Base-by-base conservation (phyloP, 2,329 filamentous ascomycete species). In the Dothiorella sarmentorum region DNA sequence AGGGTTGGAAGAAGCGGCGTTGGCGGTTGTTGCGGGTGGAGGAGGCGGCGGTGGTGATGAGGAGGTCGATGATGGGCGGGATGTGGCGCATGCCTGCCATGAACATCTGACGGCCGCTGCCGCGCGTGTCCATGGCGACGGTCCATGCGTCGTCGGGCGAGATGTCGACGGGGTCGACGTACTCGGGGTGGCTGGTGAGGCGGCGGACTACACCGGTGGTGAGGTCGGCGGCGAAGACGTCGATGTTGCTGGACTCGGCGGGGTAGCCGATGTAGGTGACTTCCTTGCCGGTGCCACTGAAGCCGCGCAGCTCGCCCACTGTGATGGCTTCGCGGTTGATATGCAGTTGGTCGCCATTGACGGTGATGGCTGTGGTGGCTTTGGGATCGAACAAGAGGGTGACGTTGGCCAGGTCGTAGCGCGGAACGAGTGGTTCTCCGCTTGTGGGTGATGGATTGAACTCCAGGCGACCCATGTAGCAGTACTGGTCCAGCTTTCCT, bases 1-100 rank as follows among this genome's bases (percentile, higher is more conserved):
- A 74, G 0, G 77, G 78, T 58, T 76, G 71, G 58, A 80, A 81
- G 68, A 80, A 80, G 0, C 77, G 67, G 4, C 78, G 68, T 0
- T 56, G 49, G 0, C 77, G 76, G 52, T 81, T 80, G 60, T 81
- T 80, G 5, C 78, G 73, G 2, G 70, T 75, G 1, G 76, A 78
- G 0, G 76, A 69, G 4, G 62, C 60, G n/a, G 61, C 68, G 1
- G 69, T 68, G 0, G 64, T 65, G 3, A 67, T 61, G 26, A 76
- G 61, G 4, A 75, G 40, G 47, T 79, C 76, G 7, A 68, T 70
- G 0, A 80, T n/a, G 0, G 76, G 76, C 1, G 77, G 77, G 0
- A 80, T 66, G 4, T 66, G 61, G 22, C 76, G 73, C 71, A 80
- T 70, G 10, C 71, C 73, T 2, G 68, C 62, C 62, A 75, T 64